Base-by-base conservation (phyloP, 2,329 filamentous ascomycete genomes). In the Fusarium sp. region DNA sequence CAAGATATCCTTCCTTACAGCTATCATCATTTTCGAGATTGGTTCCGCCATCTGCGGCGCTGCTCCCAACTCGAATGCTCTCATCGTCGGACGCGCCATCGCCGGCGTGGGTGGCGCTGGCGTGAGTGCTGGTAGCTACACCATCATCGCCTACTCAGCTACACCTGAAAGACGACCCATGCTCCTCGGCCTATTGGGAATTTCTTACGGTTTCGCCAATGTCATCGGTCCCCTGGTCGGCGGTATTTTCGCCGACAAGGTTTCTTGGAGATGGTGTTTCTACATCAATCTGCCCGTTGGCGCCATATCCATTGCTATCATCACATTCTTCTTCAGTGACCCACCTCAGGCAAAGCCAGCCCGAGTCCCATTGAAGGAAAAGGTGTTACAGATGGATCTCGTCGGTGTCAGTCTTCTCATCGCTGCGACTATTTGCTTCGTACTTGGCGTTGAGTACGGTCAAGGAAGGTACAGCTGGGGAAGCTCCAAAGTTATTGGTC, bases 311-410 rank as follows among this genome's bases (percentile, higher is more conserved):
- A 73, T 74, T 9, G 70, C 70, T 48, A 76, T 79, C 34, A 75
- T 80, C 53, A 56, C 78, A 30, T 64, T 79, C 70, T 80, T 81
- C 67, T 83, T 84, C 76, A 72, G 68, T 20, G 73, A 65, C 79
- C 79, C 40, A 76, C 78, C 1, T 78, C 79, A 42, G 75, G 66
- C 75, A 77, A 8, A 65, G 76, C 3, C 66, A 81, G 18, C 73
- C 71, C 20, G 42, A 32, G 54, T 46, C 14, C 37, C 53, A 4
- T 46, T 46, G 21, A 49, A 45, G 14, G 80, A 84, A 64, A 84
- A 84, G 73, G 37, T 84, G n/a, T 72, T 80, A 1, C 82, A 85
- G 61, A 81, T 86, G 76, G 84, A 86, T 66, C 75, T 81, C 2
- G 61, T 80, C 1, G 84, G 84, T 6, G 76, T 79, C 3, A 73